Base-by-base conservation (phyloP, 2,329 filamentous ascomycete genomes). In the Zasmidium citrigriseum region DNA sequence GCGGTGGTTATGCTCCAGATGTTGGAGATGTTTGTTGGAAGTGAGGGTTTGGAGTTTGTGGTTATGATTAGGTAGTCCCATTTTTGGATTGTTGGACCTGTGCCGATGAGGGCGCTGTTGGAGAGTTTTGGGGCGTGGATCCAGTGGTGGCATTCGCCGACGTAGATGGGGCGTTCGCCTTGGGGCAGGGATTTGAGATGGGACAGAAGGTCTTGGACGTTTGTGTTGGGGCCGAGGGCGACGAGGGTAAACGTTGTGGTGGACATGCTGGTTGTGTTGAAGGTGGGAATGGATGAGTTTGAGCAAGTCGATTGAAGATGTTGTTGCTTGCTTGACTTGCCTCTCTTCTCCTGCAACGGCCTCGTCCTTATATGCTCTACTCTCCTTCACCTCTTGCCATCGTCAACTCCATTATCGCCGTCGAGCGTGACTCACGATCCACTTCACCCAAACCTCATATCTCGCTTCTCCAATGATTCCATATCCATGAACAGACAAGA, bases 121-220 rank as follows among this genome's bases (percentile, higher is more conserved):
- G 57, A 63, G 45, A 60, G 51, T 2, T 55, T 48, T 4, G 65
- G 65, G 18, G 52, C 49, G 57, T 64, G 64, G 25, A 66, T 63
- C 65, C 65, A 67, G 49, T 66, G 64, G 20, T 66, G 52, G 50
- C 54, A 58, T n/a, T 57, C 27, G n/a, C 65, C 65, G 11, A 66
- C 14, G 23, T 62, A 67, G 18, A 58, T 34, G 46, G 60, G 61
- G 1, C 57, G 46, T 4, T 54, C 45, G 2, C 18, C 18, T 11
- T 16, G 4, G 16, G 34, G 34, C 4, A n/a, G 18, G 34, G 34
- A 11, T 41, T 41, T 41, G 34, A 41, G 5, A n/a, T 7, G 4
- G 34, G 14, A 11, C 14, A 41, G 34, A n/a, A 41, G 16, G 34
- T 11, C 14, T 16, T 41, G 34, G 34, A 4, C 4, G 34, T 16